Evolutionary conservation across 2,329 filamentous ascomycete species (phyloP).

Genomic region (Cladosporium sp.): DNA sequence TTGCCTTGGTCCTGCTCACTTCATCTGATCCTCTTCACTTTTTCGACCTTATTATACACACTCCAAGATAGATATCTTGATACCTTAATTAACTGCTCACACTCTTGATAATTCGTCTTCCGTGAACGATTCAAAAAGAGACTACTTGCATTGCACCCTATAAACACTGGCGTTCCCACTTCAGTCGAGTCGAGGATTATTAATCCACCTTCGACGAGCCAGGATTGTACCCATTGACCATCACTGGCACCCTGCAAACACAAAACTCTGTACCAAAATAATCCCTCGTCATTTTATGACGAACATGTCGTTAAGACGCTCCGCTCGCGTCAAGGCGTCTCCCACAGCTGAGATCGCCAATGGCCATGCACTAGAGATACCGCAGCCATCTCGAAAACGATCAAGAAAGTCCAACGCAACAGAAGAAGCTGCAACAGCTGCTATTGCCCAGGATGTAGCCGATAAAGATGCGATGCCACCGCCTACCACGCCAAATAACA

Average conservation of each 20-base stretch:
- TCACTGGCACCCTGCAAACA: too few species aligned
- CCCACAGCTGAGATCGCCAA: neutral
- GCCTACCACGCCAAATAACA: conserved; percentile 29
- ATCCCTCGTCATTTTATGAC: neutral
- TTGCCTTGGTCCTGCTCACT: neutral
- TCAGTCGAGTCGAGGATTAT: neutral
- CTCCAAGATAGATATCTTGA: too few species aligned
- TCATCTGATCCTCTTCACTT: neutral
- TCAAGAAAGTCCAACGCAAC: conserved; percentile 19
- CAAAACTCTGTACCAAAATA: too few species aligned
- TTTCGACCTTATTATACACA: too few species aligned
- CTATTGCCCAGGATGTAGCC: conserved; percentile 11
- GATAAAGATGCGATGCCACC: conserved; percentile 20
- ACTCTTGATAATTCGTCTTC: too few species aligned
- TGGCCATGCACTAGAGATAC: conserved; percentile 7
- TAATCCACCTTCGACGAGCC: neutral
- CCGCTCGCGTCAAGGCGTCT: conserved; percentile 38
- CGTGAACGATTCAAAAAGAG: neutral
- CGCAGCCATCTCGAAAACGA: conserved; percentile 20
- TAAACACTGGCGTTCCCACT: neutral
- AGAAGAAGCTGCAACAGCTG: conserved; percentile 14
- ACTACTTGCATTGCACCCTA: neutral
- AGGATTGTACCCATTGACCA: too few species aligned
- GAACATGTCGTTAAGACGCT: conserved; percentile 50
- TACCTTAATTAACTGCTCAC: too few species aligned